Conservation (phyloP, 106 monocot genomes). For the Acorus gramineus region DNA sequence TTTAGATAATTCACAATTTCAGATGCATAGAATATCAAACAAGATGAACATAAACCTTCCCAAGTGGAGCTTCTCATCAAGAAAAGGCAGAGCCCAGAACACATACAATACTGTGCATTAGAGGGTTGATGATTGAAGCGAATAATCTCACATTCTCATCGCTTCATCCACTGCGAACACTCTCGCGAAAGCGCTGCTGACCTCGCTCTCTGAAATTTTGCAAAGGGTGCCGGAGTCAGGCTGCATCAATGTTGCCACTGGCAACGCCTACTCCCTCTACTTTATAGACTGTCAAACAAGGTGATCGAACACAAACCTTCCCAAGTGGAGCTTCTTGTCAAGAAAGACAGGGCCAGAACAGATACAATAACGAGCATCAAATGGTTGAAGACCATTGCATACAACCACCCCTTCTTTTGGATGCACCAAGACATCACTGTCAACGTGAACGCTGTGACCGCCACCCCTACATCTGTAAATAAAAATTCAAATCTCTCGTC, state of each 20-base stretch:
- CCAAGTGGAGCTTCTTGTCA: conserved; percentile 33
- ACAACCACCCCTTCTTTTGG: conserved; percentile 22
- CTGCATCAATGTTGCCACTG: conserved; percentile 7
- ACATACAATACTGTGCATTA: too few species aligned
- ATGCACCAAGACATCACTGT: conserved; percentile 57
- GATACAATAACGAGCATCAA: conserved; percentile 30
- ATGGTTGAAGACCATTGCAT: conserved; percentile 20
- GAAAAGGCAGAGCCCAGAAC: conserved; percentile 19
- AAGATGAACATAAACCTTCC: conserved; percentile 29
- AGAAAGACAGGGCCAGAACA: too few species aligned
- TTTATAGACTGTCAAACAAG: not conserved
- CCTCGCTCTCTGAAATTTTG: too few species aligned
- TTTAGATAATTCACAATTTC: not conserved
- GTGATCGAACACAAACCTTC: conserved; percentile 29
- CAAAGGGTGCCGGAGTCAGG: too few species aligned
- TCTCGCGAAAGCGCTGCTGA: too few species aligned
- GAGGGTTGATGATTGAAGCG: too few species aligned
- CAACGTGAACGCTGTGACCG: conserved; percentile 37
- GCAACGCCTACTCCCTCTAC: not conserved
- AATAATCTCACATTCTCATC: too few species aligned
- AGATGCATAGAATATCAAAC: too few species aligned
- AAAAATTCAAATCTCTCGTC: not conserved
- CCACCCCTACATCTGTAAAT: conserved; percentile 44
- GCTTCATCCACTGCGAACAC: too few species aligned
- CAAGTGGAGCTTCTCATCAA: conserved; percentile 32